phyloP scores from a whole-genome alignment of 2,329 filamentous ascomycete species.

The Fusarium luffae region DNA sequence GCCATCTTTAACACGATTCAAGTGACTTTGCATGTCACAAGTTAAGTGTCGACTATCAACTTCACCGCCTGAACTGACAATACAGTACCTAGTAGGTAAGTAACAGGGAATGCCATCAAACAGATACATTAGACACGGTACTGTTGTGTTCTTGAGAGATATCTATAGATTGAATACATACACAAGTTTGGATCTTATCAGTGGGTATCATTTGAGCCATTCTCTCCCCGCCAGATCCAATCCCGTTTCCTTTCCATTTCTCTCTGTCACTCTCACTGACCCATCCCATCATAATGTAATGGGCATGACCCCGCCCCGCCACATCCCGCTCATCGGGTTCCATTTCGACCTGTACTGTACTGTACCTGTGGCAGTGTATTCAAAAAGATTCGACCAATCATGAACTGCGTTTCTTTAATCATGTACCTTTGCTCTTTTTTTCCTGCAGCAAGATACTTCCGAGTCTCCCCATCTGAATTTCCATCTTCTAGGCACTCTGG shows the following conservation, averaged over 20 bases:
- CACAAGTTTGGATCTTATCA: constrained; percentile 17
- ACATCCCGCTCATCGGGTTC: constrained; percentile 33
- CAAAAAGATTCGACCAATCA: constrained; percentile 16
- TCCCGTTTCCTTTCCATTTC: constrained; percentile 6
- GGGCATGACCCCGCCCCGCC: constrained; percentile 39
- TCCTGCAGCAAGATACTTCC: constrained; percentile 29
- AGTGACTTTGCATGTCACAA: constrained; percentile 38
- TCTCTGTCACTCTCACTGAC: constrained; percentile 8
- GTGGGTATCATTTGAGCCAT: constrained; percentile 20
- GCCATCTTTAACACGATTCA: constrained; percentile 25
- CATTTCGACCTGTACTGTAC: constrained; percentile 8
- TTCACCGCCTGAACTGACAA: constrained; percentile 12
- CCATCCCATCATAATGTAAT: neutral
- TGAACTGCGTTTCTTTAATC: neutral
- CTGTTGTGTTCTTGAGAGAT: neutral
- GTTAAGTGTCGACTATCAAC: neutral
- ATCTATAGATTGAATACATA: neutral
- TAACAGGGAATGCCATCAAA: neutral
- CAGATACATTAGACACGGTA: neutral
- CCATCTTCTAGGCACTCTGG: neutral
- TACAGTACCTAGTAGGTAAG: neutral
- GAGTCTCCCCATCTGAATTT: constrained; percentile 38
- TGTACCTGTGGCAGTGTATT: constrained; percentile 35
- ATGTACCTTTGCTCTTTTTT: constrained; percentile 20
- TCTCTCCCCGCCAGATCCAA: constrained; percentile 4